Percentiles rank a stretch among this genome's conserved stretches.
Conservation (phyloP, 257 asterid species). For the Capsicum baccatum region DNA sequence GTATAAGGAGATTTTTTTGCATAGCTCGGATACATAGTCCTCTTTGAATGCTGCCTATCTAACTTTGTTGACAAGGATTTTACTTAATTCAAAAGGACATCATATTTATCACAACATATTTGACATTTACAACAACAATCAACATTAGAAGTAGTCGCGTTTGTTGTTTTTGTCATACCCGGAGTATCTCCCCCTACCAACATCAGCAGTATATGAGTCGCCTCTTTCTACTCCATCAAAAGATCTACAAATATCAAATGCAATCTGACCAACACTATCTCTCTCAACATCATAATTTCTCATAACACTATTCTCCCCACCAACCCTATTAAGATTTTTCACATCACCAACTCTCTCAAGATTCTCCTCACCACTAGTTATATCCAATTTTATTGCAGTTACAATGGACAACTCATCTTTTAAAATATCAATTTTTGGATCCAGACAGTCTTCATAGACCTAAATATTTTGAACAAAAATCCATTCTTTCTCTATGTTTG, state of each 20-base stretch:
- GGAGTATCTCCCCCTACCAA: neutral
- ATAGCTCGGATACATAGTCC: neutral
- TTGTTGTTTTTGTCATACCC: neutral
- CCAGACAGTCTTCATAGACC: neutral
- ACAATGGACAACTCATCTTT: neutral
- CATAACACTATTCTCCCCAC: neutral
- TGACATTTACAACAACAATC: neutral
- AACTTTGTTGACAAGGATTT: neutral
- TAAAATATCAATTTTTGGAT: neutral
- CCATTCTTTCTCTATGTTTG: neutral
- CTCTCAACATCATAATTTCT: neutral
- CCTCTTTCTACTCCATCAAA: neutral
- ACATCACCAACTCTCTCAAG: neutral
- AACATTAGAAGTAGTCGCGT: neutral
- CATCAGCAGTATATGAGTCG: neutral
- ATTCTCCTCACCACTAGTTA: neutral
- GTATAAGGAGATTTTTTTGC: neutral
- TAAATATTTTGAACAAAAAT: too few species aligned
- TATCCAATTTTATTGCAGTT: neutral
- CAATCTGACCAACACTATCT: neutral
- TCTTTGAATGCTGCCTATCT: neutral
- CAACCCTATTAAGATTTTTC: too few species aligned
- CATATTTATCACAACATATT: neutral
- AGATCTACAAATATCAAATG: neutral
- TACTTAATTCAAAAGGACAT: neutral